These are phyloP conservation scores for Nyctanthes arbortristis DNA, from an alignment of 257 asterid species.

Conservation along the genomic window DNA sequence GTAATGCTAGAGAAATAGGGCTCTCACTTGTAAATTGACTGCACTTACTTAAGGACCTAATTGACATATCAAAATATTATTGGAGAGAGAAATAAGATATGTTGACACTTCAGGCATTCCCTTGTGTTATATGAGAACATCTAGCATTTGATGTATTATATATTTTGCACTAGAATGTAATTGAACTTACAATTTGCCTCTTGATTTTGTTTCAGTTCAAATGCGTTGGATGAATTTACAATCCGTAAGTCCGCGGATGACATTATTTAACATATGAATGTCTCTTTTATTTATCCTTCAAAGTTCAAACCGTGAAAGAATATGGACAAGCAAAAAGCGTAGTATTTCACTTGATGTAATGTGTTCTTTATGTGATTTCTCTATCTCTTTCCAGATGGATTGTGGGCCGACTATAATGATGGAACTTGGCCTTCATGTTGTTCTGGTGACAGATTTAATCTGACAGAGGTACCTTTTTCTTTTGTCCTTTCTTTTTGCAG, in stretches of 20 bases:
- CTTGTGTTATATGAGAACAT: neutral
- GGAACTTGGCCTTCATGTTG: slow-evolving; percentile 97
- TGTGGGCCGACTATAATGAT: slow-evolving; percentile 90
- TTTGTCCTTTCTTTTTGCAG: neutral
- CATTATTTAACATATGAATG: slow-evolving; percentile 20
- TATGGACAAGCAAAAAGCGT: too few species aligned
- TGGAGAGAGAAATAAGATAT: neutral
- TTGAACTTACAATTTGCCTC: slow-evolving; percentile 24
- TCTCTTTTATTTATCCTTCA: neutral
- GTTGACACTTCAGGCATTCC: neutral
- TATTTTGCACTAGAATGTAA: slow-evolving; percentile 14
- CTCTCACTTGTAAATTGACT: too few species aligned
- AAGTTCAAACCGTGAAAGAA: too few species aligned
- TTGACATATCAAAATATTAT: neutral
- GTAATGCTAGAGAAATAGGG: too few species aligned
- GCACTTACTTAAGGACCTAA: too few species aligned
- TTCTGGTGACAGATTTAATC: slow-evolving; percentile 58
- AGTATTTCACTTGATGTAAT: slow-evolving; percentile 15
- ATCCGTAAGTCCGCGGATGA: slow-evolving; percentile 64
- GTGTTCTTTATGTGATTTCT: slow-evolving; percentile 10
- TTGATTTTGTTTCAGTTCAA: slow-evolving; percentile 56
- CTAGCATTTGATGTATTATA: neutral
- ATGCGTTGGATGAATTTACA: slow-evolving; percentile 64
- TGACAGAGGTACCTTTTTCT: slow-evolving; percentile 48
- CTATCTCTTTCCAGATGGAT: slow-evolving; percentile 71